A percentile compares a stretch with the other conserved stretches of the same genome.
phyloP scores from a whole-genome alignment of 805 yeast species.

The Myxozyma kluyveri region DNA sequence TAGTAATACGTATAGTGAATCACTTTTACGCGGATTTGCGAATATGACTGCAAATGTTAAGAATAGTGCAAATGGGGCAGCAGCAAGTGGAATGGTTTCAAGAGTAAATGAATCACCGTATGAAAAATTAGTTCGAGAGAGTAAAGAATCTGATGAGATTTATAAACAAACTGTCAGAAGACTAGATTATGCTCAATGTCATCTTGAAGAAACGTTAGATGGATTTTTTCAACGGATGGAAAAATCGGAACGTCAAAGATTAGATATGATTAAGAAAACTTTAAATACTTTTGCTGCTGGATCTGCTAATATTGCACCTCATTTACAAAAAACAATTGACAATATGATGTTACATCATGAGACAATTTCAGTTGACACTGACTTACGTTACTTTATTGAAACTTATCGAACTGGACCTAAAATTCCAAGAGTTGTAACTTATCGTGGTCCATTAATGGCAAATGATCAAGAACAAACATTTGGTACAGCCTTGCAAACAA shows the following conservation, averaged over 20 bases:
- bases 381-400: constrained; percentile 62
- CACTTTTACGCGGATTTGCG: constrained; percentile 28
- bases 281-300: constrained; percentile 69
- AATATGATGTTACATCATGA: constrained; percentile 64
- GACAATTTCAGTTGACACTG: constrained; percentile 66
- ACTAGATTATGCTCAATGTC: constrained; percentile 66
- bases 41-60: constrained; percentile 29
- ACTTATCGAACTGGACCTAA: constrained; percentile 72
- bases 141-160: constrained; percentile 53
- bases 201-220: constrained; percentile 64
- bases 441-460: constrained; percentile 65
- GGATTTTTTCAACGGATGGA: constrained; percentile 77
- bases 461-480: constrained; percentile 62
- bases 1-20: not conserved
- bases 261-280: constrained; percentile 71
- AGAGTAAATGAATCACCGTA: constrained; percentile 51
- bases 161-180: constrained; percentile 55
- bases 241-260: constrained; percentile 74
- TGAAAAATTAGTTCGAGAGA: constrained; percentile 55
- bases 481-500: constrained; percentile 53
- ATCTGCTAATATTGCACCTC: constrained; percentile 57
- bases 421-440: constrained; percentile 66
- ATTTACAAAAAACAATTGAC: constrained; percentile 58
- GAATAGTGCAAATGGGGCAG: not conserved
- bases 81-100: constrained; percentile 23